These are phyloP conservation scores for Quercus cerris DNA, from an alignment of 306 rosid species.

Conservation along the genomic window DNA sequence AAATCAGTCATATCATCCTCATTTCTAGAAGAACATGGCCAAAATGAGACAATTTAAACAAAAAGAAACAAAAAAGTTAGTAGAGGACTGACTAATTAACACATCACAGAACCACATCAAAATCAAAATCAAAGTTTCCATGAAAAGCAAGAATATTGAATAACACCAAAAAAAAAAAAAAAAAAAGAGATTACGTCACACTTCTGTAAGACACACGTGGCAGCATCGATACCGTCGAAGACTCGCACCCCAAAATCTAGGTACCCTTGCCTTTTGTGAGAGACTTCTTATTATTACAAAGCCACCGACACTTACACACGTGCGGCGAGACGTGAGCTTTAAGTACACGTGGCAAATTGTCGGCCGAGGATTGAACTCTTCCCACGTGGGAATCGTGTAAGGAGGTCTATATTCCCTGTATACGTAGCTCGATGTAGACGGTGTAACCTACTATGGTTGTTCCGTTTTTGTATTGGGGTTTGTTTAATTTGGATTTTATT, in stretches of 20 bases:
- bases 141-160: not conserved
- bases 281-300: not conserved
- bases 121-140: not conserved
- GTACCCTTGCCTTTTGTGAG: too few relatives aligned
- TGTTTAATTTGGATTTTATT: not conserved
- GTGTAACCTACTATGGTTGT: slow-evolving; percentile 39
- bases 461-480: not conserved
- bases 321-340: slow-evolving; percentile 8
- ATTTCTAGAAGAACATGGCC: too few relatives aligned
- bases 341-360: slow-evolving; percentile 21
- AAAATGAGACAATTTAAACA: not conserved
- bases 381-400: slow-evolving; percentile 26
- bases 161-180: too few relatives aligned
- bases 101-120: not conserved
- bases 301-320: slow-evolving; percentile 60
- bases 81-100: too few relatives aligned
- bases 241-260: not conserved
- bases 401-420: slow-evolving; percentile 19
- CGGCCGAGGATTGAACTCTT: slow-evolving; percentile 1
- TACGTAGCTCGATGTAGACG: slow-evolving; percentile 38
- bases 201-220: not conserved
- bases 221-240: not conserved
- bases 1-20: too few relatives aligned
- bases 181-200: slow-evolving; percentile 4
- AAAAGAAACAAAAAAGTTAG: not conserved